phyloP scores from a whole-genome alignment of 371 early-diverging fungal species.

The Scutellospora calospora region DNA sequence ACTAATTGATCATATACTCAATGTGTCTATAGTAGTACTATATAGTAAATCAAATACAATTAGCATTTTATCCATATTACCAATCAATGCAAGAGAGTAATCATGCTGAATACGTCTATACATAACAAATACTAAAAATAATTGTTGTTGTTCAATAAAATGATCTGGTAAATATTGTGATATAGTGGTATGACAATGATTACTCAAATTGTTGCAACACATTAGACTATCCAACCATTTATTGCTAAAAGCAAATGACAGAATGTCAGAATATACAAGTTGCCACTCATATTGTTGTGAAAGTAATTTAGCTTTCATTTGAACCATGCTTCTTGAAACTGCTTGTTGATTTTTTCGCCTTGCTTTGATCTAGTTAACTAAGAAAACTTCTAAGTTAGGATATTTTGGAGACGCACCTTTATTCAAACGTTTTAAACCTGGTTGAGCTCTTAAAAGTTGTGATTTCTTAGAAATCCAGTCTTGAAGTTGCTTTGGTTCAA shows the following conservation, averaged over 20 bases:
- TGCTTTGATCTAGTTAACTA: background rate
- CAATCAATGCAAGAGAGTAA: background rate
- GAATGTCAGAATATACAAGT: background rate
- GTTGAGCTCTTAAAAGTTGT: too few species aligned
- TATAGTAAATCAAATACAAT: conserved; percentile 14
- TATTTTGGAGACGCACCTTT: background rate
- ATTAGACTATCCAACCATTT: conserved; percentile 15
- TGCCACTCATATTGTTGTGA: background rate
- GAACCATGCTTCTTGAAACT: conserved; percentile 9
- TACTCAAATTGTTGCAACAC: background rate
- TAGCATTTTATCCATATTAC: conserved; percentile 29
- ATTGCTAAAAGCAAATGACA: background rate
- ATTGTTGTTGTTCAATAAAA: conserved; percentile 25
- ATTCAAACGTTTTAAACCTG: background rate
- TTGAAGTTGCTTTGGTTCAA: conserved; percentile 27
- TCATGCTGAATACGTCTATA: background rate
- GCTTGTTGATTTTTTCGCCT: background rate
- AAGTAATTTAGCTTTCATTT: conserved; percentile 16
- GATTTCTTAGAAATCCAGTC: conserved; percentile 10
- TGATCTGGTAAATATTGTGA: background rate
- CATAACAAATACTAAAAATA: conserved; percentile 11
- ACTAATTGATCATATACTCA: background rate
- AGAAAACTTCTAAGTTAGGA: background rate
- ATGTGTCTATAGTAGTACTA: background rate
- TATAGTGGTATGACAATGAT: background rate